A percentile compares a stretch with the other conserved stretches of the same genome.
These are phyloP conservation scores for Leptographium radiaticola DNA, from an alignment of 2,329 filamentous ascomycete genomes.

Conservation along the genomic window DNA sequence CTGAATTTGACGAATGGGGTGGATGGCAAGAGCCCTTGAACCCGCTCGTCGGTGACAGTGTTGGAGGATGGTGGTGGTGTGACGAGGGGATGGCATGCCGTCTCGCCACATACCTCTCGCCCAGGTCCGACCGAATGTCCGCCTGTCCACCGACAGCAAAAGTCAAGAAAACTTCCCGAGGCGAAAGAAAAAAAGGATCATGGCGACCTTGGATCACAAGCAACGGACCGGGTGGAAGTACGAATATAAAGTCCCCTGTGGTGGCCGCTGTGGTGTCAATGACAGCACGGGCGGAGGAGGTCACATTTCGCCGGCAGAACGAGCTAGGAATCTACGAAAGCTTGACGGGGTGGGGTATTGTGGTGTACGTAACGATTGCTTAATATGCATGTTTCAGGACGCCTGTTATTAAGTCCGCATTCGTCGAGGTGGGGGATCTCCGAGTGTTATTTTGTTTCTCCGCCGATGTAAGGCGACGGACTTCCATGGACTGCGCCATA, in stretches of 20 bases:
- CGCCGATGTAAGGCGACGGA: no score
- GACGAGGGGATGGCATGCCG: slow-evolving; percentile 32
- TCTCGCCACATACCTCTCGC: slow-evolving; percentile 28
- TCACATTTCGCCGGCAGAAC: slow-evolving; percentile 37
- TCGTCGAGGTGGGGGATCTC: no score
- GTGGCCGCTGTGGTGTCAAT: slow-evolving; percentile 19
- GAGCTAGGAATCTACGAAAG: slow-evolving; percentile 39
- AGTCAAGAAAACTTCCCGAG: not conserved
- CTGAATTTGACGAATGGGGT: slow-evolving; percentile 32
- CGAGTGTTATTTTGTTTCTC: no score
- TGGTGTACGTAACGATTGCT: slow-evolving; percentile 22
- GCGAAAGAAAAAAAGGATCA: slow-evolving; percentile 11
- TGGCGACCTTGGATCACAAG: slow-evolving; percentile 19
- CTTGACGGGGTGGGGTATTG: slow-evolving; percentile 34
- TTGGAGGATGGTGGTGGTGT: slow-evolving; percentile 28
- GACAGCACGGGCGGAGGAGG: slow-evolving; percentile 29
- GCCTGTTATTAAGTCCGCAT: no score
- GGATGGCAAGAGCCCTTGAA: slow-evolving; percentile 21
- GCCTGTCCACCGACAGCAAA: not conserved
- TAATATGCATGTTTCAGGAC: no score
- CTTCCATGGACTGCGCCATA: no score
- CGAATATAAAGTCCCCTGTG: slow-evolving; percentile 1
- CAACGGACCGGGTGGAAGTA: not conserved
- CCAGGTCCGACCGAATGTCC: not conserved
- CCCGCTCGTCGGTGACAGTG: not conserved